A percentile compares a stretch with the other conserved stretches of the same genome.
Conservation (phyloP, 345 rosid species). For the Corchorus capsularis region DNA sequence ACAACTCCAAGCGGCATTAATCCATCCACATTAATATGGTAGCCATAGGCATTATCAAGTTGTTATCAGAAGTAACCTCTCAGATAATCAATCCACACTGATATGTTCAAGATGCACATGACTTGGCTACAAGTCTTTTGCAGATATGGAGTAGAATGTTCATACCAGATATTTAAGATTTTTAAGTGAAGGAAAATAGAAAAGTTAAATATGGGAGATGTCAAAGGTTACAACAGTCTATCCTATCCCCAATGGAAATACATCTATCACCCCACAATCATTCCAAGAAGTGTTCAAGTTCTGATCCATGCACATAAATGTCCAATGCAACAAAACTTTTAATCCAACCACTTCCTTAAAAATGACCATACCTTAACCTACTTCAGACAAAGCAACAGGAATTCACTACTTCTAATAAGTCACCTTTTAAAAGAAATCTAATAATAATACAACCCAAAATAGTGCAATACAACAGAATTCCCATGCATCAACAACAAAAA, state of each 20-base stretch:
- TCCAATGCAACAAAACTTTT: background rate
- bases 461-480: background rate
- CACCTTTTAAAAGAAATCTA: background rate
- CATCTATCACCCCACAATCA: constrained; percentile 4
- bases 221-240: background rate
- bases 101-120: background rate
- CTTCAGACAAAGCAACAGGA: background rate
- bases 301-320: background rate
- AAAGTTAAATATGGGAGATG: constrained; percentile 2
- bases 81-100: background rate
- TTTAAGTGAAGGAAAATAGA: background rate
- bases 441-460: background rate
- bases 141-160: background rate
- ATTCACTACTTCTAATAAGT: background rate
- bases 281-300: background rate
- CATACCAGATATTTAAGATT: background rate
- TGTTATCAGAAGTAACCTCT: background rate
- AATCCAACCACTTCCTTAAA: background rate
- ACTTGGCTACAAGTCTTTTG: background rate
- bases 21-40: background rate
- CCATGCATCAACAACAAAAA: background rate
- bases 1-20: background rate
- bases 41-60: background rate
- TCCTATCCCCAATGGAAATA: background rate
- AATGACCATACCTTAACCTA: constrained; percentile 4